These are phyloP conservation scores for Botrytis sinoallii DNA, from an alignment of 2,329 filamentous ascomycete genomes.

Conservation along the genomic window DNA sequence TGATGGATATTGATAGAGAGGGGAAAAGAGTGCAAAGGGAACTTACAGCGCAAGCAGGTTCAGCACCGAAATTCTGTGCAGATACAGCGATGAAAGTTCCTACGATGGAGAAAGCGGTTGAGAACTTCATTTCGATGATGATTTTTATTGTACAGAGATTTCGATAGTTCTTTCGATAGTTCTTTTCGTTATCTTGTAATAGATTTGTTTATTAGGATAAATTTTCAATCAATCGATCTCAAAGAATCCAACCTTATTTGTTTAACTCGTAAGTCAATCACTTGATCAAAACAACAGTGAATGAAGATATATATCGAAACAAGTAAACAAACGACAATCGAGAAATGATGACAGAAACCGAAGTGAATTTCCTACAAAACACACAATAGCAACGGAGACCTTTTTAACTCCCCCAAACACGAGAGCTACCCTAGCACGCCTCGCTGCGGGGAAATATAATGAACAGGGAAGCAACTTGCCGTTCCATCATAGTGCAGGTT, in stretches of 20 bases:
- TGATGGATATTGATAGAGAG: not conserved
- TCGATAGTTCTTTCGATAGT: not conserved
- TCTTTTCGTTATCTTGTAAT: not conserved
- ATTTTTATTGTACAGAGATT: too few species aligned
- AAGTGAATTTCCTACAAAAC: not conserved
- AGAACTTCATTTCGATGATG: conserved; percentile 14
- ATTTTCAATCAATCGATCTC: not conserved
- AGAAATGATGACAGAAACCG: not conserved
- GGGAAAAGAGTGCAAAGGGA: not conserved
- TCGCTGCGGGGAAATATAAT: not conserved
- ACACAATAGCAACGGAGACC: not conserved
- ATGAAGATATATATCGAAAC: not conserved
- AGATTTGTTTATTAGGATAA: not conserved
- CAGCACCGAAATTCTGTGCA: not conserved
- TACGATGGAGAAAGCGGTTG: not conserved
- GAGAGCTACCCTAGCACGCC: not conserved
- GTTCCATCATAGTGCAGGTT: not conserved
- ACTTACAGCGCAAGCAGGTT: conserved; percentile 17
- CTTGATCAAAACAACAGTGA: not conserved
- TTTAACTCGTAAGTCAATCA: not conserved
- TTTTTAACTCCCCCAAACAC: not conserved
- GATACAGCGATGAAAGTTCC: not conserved
- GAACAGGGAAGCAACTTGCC: not conserved
- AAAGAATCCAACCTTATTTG: not conserved
- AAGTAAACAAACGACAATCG: not conserved